phyloP scores from a whole-genome alignment of 108 stramenopile species.

The Pseudonitzschia multistriata region DNA sequence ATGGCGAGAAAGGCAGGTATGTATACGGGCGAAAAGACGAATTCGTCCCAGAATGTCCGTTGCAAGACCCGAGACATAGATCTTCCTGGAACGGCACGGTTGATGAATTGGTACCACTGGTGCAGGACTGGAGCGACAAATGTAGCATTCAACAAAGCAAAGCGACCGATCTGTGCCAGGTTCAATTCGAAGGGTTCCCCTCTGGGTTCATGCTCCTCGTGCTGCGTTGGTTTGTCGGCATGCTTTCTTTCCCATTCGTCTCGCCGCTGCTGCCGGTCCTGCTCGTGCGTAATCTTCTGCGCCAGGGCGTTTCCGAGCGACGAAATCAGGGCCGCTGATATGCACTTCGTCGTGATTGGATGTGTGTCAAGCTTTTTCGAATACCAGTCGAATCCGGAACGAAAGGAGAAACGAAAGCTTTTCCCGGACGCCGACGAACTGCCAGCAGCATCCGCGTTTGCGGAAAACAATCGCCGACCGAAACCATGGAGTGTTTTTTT shows the following conservation, averaged over 20 bases:
- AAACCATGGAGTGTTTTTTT: too few relatives aligned
- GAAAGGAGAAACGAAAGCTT: neutral
- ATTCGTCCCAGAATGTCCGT: slow-evolving; percentile 73
- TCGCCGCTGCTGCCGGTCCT: neutral
- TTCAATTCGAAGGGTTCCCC: slow-evolving; percentile 30
- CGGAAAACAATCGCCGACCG: too few relatives aligned
- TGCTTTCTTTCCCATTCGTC: neutral
- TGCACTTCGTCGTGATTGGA: slow-evolving; percentile 72
- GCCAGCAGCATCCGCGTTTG: too few relatives aligned
- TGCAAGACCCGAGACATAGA: slow-evolving; percentile 34
- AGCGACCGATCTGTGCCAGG: slow-evolving; percentile 53
- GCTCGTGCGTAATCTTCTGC: slow-evolving; percentile 18
- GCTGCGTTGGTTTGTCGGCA: neutral
- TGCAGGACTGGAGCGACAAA: slow-evolving; percentile 83
- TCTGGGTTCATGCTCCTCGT: neutral
- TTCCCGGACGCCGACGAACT: neutral
- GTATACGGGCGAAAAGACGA: slow-evolving; percentile 73
- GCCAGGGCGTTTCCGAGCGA: slow-evolving; percentile 53
- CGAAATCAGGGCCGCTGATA: slow-evolving; percentile 70
- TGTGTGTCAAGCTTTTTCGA: slow-evolving; percentile 60
- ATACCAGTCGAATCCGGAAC: slow-evolving; percentile 58
- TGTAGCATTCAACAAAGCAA: slow-evolving; percentile 61
- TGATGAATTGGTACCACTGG: slow-evolving; percentile 64
- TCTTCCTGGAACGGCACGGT: slow-evolving; percentile 55
- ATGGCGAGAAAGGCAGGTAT: slow-evolving; percentile 61